These are phyloP conservation scores for Aspergillus panamensis DNA, from an alignment of 495 filamentous ascomycete genomes.

Conservation along the genomic window DNA sequence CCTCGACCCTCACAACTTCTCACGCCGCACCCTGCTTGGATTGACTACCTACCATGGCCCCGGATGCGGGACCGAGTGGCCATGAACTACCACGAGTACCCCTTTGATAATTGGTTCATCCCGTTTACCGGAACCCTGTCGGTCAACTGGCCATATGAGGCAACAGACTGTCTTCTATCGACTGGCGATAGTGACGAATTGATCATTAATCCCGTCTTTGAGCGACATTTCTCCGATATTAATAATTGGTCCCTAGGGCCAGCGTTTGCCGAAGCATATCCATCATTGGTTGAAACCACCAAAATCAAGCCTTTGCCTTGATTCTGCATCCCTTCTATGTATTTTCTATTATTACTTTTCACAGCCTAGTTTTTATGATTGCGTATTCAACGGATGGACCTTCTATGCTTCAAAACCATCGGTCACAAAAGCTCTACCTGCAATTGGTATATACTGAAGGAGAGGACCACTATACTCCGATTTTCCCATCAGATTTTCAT, in stretches of 20 bases:
- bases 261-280: constrained; percentile 61
- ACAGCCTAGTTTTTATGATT: neutral
- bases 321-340: neutral
- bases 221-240: constrained; percentile 63
- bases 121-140: constrained; percentile 69
- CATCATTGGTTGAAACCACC: constrained; percentile 53
- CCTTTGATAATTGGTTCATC: constrained; percentile 76
- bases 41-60: constrained; percentile 74
- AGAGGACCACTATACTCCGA: neutral
- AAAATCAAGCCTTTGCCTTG: constrained; percentile 37
- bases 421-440: neutral
- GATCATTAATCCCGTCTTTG: constrained; percentile 76
- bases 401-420: neutral
- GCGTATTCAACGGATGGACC: neutral
- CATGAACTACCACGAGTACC: constrained; percentile 43
- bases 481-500: neutral
- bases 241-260: constrained; percentile 76
- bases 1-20: constrained; percentile 60
- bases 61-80: constrained; percentile 64
- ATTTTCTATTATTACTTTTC: neutral
- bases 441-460: neutral
- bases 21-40: constrained; percentile 67
- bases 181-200: constrained; percentile 56
- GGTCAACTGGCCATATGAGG: constrained; percentile 76
- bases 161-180: constrained; percentile 55